These are phyloP conservation scores for Gossypium rotundifolium DNA, from an alignment of 345 rosid genomes.

Conservation along the genomic window DNA sequence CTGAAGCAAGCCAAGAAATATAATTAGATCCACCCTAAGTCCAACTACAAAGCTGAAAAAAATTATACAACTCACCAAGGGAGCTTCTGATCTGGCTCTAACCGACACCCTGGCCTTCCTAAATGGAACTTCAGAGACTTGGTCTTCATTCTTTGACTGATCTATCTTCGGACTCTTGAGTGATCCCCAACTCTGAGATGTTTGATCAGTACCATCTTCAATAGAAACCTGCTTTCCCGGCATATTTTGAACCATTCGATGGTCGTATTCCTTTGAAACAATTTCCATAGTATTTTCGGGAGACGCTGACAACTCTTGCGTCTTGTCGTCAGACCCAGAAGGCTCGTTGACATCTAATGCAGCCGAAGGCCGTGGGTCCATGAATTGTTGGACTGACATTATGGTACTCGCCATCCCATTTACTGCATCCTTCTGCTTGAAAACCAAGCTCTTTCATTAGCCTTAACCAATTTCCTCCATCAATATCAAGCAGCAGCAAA, in stretches of 20 bases:
- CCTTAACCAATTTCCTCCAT: not conserved
- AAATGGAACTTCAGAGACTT: constrained; percentile 38
- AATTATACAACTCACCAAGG: constrained; percentile 24
- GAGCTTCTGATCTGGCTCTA: constrained; percentile 50
- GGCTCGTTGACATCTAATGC: constrained; percentile 33
- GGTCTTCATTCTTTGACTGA: constrained; percentile 40
- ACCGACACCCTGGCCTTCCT: constrained; percentile 62
- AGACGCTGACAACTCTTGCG: constrained; percentile 26
- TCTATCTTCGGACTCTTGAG: constrained; percentile 44
- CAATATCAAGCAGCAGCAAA: not conserved
- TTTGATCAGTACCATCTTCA: constrained; percentile 34
- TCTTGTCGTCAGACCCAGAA: constrained; percentile 27
- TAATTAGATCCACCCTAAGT: not conserved
- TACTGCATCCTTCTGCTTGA: constrained; percentile 23
- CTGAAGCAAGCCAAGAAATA: constrained; percentile 20
- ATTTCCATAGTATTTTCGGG: constrained; percentile 29
- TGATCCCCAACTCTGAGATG: constrained; percentile 40
- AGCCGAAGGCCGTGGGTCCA: constrained; percentile 35
- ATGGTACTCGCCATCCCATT: constrained; percentile 24
- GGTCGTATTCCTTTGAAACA: constrained; percentile 27
- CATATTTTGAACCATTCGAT: constrained; percentile 13
- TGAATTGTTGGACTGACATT: constrained; percentile 27
- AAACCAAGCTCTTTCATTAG: not conserved
- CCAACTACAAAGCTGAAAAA: not conserved
- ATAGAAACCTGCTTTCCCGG: constrained; percentile 21